Percentiles rank a stretch among this genome's conserved stretches.
phyloP scores from a whole-genome alignment of 2,329 filamentous ascomycete species.

The Penicillium brevicompactum region DNA sequence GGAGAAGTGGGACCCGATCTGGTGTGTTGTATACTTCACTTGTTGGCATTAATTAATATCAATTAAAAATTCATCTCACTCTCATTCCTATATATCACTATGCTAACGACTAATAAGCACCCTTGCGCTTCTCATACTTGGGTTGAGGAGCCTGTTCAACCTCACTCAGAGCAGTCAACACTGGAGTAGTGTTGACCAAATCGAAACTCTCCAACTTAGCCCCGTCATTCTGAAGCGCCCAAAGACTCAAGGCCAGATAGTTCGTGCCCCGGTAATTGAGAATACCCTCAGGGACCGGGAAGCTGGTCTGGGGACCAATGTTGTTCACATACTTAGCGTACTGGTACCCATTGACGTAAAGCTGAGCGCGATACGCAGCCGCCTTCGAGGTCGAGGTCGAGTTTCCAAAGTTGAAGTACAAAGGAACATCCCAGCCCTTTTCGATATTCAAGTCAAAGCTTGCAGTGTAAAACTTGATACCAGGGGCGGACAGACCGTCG shows the following conservation, averaged over 20 bases:
- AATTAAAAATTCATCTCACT: no score
- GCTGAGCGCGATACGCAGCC: constrained; percentile 60
- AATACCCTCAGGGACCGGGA: constrained; percentile 73
- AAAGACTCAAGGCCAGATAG: constrained; percentile 68
- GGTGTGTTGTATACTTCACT: not conserved
- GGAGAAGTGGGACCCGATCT: constrained; percentile 8
- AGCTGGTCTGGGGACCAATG: constrained; percentile 72
- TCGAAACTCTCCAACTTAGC: constrained; percentile 60
- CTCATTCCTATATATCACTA: not conserved
- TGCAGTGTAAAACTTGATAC: constrained; percentile 57
- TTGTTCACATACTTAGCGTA: constrained; percentile 70
- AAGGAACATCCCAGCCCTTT: constrained; percentile 56
- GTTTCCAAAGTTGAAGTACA: constrained; percentile 54
- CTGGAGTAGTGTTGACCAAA: constrained; percentile 52
- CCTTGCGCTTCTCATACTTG: constrained; percentile 49
- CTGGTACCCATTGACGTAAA: constrained; percentile 78
- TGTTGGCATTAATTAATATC: no score
- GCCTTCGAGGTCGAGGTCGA: constrained; percentile 52
- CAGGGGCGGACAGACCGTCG: constrained; percentile 47
- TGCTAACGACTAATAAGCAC: constrained; percentile 50
- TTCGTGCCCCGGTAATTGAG: constrained; percentile 72
- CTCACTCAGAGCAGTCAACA: constrained; percentile 53
- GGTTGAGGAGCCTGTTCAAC: constrained; percentile 52
- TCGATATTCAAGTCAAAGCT: constrained; percentile 56
- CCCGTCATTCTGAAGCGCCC: constrained; percentile 63